Base-by-base conservation (phyloP, 179 eudicot species). In the Silene noctiflora region DNA sequence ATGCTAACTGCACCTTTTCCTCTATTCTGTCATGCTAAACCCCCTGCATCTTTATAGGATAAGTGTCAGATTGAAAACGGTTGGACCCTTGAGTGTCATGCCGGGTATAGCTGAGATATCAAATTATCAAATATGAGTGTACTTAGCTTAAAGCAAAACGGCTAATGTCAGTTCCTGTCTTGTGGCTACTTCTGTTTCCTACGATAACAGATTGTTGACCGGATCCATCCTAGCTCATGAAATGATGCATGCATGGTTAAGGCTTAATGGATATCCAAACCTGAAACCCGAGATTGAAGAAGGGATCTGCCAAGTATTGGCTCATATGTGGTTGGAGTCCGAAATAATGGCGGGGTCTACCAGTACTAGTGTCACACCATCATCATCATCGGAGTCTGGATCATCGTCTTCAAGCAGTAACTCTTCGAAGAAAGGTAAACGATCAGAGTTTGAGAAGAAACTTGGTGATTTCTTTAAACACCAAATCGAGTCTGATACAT, bases 181-280 rank as follows among this genome's bases (percentile, higher is more conserved):
- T 3, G 60, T 19, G 39, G 8, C 60, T 69, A 27, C 13, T 13
- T 78, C 11, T 69, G 16, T 73, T 69, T 69, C 20, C 65, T 24
- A 6, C 51, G n/a, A 46, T 56, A 72, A 48, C 85, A 95, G 99
- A 88, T 82, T 95, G 75, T 83, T 95, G 87, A 91, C 97, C 27
- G 99, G 99, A 11, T 91, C 99, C 67, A 95, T 95, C 85, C 85
- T 95, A 75, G 98, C 99, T 66, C 99, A 95, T 62, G 99, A 95
- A 82, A 89, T 95, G 99, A 95, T 95, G 99, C 99, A 95, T 80
- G 99, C 98, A 42, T 95, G 99, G 99, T 77, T 95, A 67, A 84
- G 98, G 75, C 99, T 95, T 13, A 95, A 89, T 63, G 99, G 98
- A 67, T 96, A 83, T 83, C 92, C 91, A 3, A 91, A 90, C 75